Evolutionary conservation across 768 basidiomycete species (phyloP).

Genomic region (Crepidotus variabilis): DNA sequence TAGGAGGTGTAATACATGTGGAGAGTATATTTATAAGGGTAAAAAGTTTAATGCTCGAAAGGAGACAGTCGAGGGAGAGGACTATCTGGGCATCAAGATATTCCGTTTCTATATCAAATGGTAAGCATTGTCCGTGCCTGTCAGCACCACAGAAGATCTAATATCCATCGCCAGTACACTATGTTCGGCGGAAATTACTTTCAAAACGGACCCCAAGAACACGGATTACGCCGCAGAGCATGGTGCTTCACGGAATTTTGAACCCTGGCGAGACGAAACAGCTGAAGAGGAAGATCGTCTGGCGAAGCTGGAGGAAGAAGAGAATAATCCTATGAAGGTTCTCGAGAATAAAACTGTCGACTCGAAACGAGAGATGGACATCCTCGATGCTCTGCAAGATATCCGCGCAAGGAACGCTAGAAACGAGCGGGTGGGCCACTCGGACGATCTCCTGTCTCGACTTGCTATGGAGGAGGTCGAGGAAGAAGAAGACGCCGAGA

Average conservation of each 20-base stretch:
- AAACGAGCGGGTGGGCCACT: conserved; percentile 80
- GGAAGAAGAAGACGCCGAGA: conserved; percentile 70
- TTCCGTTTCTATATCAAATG: conserved; percentile 93
- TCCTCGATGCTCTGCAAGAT: conserved; percentile 93
- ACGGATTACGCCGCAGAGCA: conserved; percentile 93
- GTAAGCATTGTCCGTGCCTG: conserved; percentile 33
- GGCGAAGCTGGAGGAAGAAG: conserved; percentile 84
- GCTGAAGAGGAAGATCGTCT: conserved; percentile 80
- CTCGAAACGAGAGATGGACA: conserved; percentile 97
- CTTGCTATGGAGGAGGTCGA: conserved; percentile 67
- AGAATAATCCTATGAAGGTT: conserved; percentile 96
- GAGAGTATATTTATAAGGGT: conserved; percentile 98
- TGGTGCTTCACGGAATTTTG: conserved; percentile 96
- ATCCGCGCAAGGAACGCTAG: conserved; percentile 84
- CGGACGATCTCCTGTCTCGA: conserved; percentile 64
- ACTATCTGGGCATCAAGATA: conserved; percentile 98
- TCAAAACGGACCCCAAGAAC: conserved; percentile 99
- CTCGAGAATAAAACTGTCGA: conserved; percentile 91
- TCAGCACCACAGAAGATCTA: conserved; percentile 3
- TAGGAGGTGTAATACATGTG: conserved; percentile 93
- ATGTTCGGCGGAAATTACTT: conserved; percentile 97
- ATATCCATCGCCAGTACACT: conserved; percentile 59
- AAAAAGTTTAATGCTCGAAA: conserved; percentile 99
- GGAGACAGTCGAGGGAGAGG: conserved; percentile 95
- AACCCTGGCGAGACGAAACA: conserved; percentile 89